phyloP scores from a whole-genome alignment of 2,329 filamentous ascomycete genomes.

The Ophiostoma australiae region DNA sequence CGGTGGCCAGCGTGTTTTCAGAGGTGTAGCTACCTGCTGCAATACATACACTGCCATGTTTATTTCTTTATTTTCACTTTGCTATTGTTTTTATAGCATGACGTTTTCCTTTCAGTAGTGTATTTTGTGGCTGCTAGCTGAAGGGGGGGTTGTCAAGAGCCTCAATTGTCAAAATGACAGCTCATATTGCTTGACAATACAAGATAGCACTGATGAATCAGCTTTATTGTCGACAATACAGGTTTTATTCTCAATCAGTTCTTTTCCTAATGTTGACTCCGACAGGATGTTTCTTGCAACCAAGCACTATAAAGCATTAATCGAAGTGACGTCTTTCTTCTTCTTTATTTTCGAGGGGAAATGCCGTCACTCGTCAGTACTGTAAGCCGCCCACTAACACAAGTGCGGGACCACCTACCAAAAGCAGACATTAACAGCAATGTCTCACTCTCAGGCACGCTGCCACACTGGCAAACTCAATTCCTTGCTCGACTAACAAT shows the following conservation, averaged over 20 bases:
- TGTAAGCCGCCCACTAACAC: neutral
- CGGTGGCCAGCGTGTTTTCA: neutral
- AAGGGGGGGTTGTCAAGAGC: neutral
- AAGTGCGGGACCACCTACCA: neutral
- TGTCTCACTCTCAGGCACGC: neutral
- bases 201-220: too few species aligned
- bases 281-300: too few species aligned
- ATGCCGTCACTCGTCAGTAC: neutral
- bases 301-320: neutral
- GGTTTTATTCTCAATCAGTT: too few species aligned
- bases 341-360: too few species aligned
- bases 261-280: too few species aligned
- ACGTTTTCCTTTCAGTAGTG: neutral
- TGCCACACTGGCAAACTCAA: neutral
- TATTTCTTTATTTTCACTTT: neutral
- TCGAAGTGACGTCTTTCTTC: neutral
- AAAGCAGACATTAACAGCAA: neutral
- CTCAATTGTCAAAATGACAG: neutral
- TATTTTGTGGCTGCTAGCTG: neutral
- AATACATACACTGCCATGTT: neutral
- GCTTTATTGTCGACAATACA: too few species aligned
- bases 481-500: neutral
- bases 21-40: neutral
- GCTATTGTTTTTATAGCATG: neutral
- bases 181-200: neutral